phyloP scores from a whole-genome alignment of 2,329 filamentous ascomycete genomes.

The Fusarium citri region DNA sequence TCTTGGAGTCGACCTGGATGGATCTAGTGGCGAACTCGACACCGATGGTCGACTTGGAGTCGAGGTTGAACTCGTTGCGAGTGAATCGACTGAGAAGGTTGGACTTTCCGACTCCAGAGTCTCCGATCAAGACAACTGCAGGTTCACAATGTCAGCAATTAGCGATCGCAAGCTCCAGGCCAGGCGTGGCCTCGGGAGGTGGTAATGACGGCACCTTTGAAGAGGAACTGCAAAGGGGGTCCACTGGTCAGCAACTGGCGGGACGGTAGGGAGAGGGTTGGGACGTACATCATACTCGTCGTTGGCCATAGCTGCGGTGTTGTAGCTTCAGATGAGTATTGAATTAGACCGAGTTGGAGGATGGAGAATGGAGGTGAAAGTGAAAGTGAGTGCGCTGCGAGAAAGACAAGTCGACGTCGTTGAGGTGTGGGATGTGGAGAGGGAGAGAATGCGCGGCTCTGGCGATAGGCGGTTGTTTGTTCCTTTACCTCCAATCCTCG shows the following conservation, averaged over 20 bases:
- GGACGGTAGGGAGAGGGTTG: constrained; percentile 30
- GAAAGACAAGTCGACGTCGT: constrained; percentile 45
- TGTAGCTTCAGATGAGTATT: constrained; percentile 32
- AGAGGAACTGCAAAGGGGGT: constrained; percentile 80
- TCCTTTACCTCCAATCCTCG: constrained; percentile 35
- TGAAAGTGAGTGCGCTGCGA: constrained; percentile 41
- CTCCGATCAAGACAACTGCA: constrained; percentile 96
- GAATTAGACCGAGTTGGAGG: constrained; percentile 22
- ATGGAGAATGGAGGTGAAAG: constrained; percentile 32
- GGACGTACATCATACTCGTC: constrained; percentile 98
- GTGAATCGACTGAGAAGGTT: constrained; percentile 99
- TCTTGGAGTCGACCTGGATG: constrained; percentile 99
- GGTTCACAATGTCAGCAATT: constrained; percentile 48
- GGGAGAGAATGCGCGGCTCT: constrained; percentile 50
- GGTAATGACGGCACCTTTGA: constrained; percentile 80
- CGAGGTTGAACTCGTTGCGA: constrained; percentile 99
- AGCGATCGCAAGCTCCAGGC: constrained; percentile 25
- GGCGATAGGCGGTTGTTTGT: constrained; percentile 48
- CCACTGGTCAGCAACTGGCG: constrained; percentile 50
- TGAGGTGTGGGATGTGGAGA: constrained; percentile 50
- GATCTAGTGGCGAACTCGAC: constrained; percentile 99
- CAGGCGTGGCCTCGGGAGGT: constrained; percentile 32
- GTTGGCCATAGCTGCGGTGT: constrained; percentile 84
- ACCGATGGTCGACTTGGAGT: constrained; percentile 99
- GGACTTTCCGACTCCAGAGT: constrained; percentile 99